A percentile compares a stretch with the other conserved stretches of the same genome.
These are phyloP conservation scores for Lumnitzera racemosa DNA, from an alignment of 345 rosid genomes.

Conservation along the genomic window DNA sequence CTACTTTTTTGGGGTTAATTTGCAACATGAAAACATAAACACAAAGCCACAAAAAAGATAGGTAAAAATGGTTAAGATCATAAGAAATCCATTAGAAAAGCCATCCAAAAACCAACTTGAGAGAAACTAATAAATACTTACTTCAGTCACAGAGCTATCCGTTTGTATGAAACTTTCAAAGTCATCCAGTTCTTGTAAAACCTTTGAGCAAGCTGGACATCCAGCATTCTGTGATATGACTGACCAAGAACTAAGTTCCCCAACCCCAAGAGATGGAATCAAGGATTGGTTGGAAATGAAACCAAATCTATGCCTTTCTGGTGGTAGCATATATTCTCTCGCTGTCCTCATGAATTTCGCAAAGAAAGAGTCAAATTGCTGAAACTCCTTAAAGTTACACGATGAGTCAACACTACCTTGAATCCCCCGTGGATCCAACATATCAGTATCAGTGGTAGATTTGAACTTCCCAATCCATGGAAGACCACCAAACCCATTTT, in stretches of 20 bases:
- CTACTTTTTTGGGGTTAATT: too few relatives aligned
- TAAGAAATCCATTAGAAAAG: too few relatives aligned
- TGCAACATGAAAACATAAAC: too few relatives aligned
- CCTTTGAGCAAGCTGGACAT: constrained; percentile 67
- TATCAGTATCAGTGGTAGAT: constrained; percentile 32
- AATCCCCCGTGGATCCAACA: constrained; percentile 25
- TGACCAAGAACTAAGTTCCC: constrained; percentile 55
- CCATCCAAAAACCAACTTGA: too few relatives aligned
- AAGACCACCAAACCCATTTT: constrained; percentile 40
- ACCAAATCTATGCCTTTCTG: constrained; percentile 70
- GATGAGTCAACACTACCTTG: constrained; percentile 21
- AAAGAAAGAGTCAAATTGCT: constrained; percentile 61
- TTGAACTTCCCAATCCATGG: constrained; percentile 59
- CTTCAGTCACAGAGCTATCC: constrained; percentile 60
- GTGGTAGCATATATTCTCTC: constrained; percentile 62
- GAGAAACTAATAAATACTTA: constrained; percentile 11
- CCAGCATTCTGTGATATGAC: constrained; percentile 53
- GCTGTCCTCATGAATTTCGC: constrained; percentile 39
- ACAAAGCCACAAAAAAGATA: too few relatives aligned
- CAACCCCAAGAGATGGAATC: constrained; percentile 43
- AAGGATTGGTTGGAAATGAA: constrained; percentile 53
- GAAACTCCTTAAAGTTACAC: constrained; percentile 59
- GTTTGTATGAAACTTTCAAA: constrained; percentile 37
- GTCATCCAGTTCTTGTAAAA: constrained; percentile 47
- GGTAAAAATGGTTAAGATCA: too few relatives aligned